Evolutionary conservation across 805 yeast species (phyloP).

Genomic region (Ogataea parapolymorpha): DNA sequence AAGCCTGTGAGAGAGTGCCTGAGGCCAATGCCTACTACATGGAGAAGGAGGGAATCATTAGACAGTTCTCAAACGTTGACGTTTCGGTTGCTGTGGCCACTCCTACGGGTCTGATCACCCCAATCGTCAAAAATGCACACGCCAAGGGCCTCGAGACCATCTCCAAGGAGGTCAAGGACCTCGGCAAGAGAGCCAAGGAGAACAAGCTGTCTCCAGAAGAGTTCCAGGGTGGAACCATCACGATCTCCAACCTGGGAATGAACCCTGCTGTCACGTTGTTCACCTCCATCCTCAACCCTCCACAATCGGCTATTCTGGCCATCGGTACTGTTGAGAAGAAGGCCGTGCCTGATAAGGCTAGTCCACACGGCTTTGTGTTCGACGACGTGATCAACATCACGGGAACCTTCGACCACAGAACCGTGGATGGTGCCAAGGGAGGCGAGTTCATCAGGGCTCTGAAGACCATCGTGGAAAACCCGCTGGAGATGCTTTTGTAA

Average conservation of each 20-base stretch:
- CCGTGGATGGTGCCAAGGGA: slow-evolving; percentile 95
- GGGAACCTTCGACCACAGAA: slow-evolving; percentile 96
- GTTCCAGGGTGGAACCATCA: slow-evolving; percentile 98
- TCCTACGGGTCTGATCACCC: slow-evolving; percentile 95
- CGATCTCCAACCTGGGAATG: slow-evolving; percentile 99
- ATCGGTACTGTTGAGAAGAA: slow-evolving; percentile 89
- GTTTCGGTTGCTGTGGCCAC: slow-evolving; percentile 99
- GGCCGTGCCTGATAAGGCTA: slow-evolving; percentile 88
- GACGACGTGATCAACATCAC: slow-evolving; percentile 90
- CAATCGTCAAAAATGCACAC: slow-evolving; percentile 88
- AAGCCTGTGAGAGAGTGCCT: slow-evolving; percentile 87
- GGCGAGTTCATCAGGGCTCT: slow-evolving; percentile 95
- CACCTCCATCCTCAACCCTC: slow-evolving; percentile 98
- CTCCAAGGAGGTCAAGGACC: slow-evolving; percentile 81
- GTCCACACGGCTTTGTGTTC: slow-evolving; percentile 88
- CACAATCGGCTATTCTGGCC: slow-evolving; percentile 92
- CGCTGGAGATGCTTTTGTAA: slow-evolving; percentile 85
- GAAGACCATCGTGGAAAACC: slow-evolving; percentile 90
- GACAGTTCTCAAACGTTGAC: slow-evolving; percentile 89
- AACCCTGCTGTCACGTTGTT: slow-evolving; percentile 88
- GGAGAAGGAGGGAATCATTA: slow-evolving; percentile 81
- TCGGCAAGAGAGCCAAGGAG: slow-evolving; percentile 94
- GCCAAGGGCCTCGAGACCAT: slow-evolving; percentile 80
- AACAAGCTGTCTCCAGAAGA: slow-evolving; percentile 94
- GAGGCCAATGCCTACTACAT: slow-evolving; percentile 94